A percentile compares a stretch with the other conserved stretches of the same genome.
Evolutionary conservation across 192 early-diverging fungal genomes (phyloP).

Genomic region (Entomortierella parvispora): DNA sequence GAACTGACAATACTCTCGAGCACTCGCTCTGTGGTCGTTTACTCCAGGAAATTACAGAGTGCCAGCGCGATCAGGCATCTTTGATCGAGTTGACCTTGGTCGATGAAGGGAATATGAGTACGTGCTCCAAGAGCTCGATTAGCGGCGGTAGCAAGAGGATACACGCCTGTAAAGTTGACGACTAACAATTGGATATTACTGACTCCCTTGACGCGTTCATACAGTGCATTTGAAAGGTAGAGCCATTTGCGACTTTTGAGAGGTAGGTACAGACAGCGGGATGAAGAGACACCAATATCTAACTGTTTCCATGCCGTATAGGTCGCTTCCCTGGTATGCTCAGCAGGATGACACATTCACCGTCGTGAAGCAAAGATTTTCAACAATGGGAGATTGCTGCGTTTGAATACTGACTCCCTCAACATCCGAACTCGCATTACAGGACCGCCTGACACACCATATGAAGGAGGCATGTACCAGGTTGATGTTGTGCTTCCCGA

Average conservation of each 20-base stretch:
- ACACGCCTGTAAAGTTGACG: too few relatives aligned
- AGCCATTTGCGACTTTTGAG: too few relatives aligned
- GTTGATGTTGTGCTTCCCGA: constrained; percentile 39
- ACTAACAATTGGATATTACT: not conserved
- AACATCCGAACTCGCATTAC: not conserved
- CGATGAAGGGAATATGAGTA: constrained; percentile 51
- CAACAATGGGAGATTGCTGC: not conserved
- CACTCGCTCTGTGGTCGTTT: not conserved
- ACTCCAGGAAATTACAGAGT: constrained; percentile 42
- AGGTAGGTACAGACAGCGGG: too few relatives aligned
- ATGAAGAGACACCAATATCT: too few relatives aligned
- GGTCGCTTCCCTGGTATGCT: constrained; percentile 39
- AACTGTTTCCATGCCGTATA: too few relatives aligned
- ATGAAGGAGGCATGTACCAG: constrained; percentile 48
- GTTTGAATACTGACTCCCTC: not conserved
- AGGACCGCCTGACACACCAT: constrained; percentile 46
- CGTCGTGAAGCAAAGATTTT: not conserved
- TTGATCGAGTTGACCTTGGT: constrained; percentile 31
- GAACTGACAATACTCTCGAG: not conserved
- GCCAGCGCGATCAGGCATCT: constrained; percentile 40
- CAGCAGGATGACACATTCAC: not conserved
- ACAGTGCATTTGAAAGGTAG: constrained; percentile 52
- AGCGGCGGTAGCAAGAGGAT: too few relatives aligned
- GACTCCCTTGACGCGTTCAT: not conserved
- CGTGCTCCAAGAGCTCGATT: not conserved